These are phyloP conservation scores for Cyberlindnera galapagoensis DNA, from an alignment of 805 yeast genomes.

Conservation along the genomic window DNA sequence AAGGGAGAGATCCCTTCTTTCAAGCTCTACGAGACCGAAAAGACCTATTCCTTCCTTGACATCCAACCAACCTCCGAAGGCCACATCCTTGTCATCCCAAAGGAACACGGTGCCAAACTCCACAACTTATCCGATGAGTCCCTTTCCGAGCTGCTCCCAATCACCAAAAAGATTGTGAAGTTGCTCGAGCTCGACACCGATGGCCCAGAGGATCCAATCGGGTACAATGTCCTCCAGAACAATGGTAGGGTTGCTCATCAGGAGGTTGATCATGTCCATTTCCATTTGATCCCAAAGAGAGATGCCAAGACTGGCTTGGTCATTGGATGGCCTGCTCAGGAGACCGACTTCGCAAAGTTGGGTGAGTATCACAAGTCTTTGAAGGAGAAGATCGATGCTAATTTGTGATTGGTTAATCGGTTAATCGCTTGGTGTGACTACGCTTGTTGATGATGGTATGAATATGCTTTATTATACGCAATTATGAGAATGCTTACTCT, in stretches of 20 bases:
- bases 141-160: conserved; percentile 78
- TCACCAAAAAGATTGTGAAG: conserved; percentile 78
- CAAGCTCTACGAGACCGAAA: conserved; percentile 82
- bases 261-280: conserved; percentile 91
- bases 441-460: no score
- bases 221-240: conserved; percentile 87
- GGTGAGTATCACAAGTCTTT: conserved; percentile 61
- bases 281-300: conserved; percentile 91
- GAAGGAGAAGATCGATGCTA: conserved; percentile 33
- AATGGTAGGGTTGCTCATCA: conserved; percentile 96
- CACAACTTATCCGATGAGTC: conserved; percentile 92
- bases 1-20: conserved; percentile 92
- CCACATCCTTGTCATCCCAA: conserved; percentile 87
- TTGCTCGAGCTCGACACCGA: conserved; percentile 60
- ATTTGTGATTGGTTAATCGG: no score
- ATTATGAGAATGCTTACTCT: no score
- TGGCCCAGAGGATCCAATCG: conserved; percentile 52
- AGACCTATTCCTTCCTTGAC: conserved; percentile 79
- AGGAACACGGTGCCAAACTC: conserved; percentile 86
- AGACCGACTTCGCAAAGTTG: conserved; percentile 67
- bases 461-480: no score
- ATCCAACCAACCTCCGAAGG: conserved; percentile 90
- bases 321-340: conserved; percentile 93
- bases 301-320: conserved; percentile 66
- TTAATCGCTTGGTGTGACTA: no score